These are phyloP conservation scores for Amanita pseudoporphyria DNA, from an alignment of 768 basidiomycete genomes.

Conservation along the genomic window DNA sequence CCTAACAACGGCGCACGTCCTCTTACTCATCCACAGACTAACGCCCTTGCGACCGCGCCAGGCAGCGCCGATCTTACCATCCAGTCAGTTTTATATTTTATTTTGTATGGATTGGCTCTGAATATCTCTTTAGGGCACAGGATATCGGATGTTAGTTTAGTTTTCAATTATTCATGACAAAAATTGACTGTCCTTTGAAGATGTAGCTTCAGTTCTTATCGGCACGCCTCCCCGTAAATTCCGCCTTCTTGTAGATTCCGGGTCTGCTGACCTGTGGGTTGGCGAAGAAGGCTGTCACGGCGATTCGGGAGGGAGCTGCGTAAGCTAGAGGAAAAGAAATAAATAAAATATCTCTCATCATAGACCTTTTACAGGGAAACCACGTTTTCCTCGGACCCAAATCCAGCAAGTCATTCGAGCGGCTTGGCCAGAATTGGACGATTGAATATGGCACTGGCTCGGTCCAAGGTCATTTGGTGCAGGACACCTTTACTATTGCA, in stretches of 20 bases:
- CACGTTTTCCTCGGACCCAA: constrained; percentile 43
- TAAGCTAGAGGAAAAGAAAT: constrained; percentile 9
- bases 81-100: constrained; percentile 28
- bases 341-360: background rate
- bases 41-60: background rate
- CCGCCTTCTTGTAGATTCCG: constrained; percentile 47
- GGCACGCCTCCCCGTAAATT: constrained; percentile 43
- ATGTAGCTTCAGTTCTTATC: constrained; percentile 21
- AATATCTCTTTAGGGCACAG: constrained; percentile 23
- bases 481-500: constrained; percentile 49
- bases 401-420: constrained; percentile 47
- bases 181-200: constrained; percentile 11
- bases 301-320: constrained; percentile 20
- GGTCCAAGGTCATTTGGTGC: constrained; percentile 47
- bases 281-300: constrained; percentile 34
- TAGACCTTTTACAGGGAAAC: constrained; percentile 19
- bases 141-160: constrained; percentile 39
- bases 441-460: constrained; percentile 45
- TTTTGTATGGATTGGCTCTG: background rate
- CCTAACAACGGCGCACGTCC: constrained; percentile 11
- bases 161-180: constrained; percentile 4
- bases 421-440: constrained; percentile 36
- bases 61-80: constrained; percentile 47
- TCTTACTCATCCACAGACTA: background rate
- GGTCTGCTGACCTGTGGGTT: constrained; percentile 57